phyloP scores from a whole-genome alignment of 164 flowering plant species.

The Liriodendron chinense region DNA sequence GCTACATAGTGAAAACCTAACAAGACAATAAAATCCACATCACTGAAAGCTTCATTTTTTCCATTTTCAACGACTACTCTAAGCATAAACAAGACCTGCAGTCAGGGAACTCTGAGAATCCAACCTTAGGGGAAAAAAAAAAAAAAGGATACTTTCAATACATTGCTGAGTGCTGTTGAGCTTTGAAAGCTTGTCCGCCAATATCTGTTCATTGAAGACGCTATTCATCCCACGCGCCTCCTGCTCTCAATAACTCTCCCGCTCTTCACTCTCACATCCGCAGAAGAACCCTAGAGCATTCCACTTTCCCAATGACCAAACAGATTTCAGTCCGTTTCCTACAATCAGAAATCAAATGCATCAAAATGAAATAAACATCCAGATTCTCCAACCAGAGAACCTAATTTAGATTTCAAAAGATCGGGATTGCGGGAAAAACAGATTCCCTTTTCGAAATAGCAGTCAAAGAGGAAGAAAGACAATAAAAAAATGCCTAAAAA shows the following conservation, averaged over 20 bases:
- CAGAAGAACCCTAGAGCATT: neutral
- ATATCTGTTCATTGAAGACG: conserved; percentile 77
- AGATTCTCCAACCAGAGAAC: too few relatives aligned
- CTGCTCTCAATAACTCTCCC: neutral
- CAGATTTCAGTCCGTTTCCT: neutral
- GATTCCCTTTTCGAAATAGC: neutral
- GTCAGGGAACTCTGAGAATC: too few relatives aligned
- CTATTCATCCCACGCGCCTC: conserved; percentile 65
- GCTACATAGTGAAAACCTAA: too few relatives aligned
- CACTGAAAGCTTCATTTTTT: too few relatives aligned
- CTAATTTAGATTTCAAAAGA: neutral
- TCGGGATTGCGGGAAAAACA: neutral
- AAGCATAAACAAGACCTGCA: too few relatives aligned
- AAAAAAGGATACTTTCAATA: conserved; percentile 87
- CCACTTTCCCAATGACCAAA: neutral
- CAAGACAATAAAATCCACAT: too few relatives aligned
- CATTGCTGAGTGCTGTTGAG: conserved; percentile 93
- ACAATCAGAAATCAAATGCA: neutral
- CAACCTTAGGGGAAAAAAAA: neutral
- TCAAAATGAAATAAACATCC: neutral
- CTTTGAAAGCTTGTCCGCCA: conserved; percentile 95
- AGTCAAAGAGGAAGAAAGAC: neutral
- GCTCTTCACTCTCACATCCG: neutral
- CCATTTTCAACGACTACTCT: too few relatives aligned
- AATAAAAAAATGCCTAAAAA: neutral